Conservation (phyloP, 768 basidiomycete species). For the Mycena floridula region DNA sequence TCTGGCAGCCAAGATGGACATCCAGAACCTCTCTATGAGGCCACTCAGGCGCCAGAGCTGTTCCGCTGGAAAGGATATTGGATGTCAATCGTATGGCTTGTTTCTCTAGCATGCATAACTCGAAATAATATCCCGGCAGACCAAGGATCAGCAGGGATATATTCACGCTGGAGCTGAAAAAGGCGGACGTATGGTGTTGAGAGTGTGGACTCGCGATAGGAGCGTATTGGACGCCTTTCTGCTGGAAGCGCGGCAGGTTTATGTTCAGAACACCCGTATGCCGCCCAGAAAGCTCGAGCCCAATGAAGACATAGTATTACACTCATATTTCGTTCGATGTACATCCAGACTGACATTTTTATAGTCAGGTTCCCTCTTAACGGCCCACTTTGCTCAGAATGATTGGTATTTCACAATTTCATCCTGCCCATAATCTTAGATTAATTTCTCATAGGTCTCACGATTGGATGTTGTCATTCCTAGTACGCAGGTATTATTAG, state of each 20-base stretch:
- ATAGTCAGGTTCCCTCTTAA: slow-evolving; percentile 15
- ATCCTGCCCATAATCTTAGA: no score
- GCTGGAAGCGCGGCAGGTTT: slow-evolving; percentile 11
- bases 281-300: slow-evolving; percentile 11
- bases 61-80: not conserved
- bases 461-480: slow-evolving; percentile 22
- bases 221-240: slow-evolving; percentile 13
- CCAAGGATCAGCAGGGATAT: not conserved
- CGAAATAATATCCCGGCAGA: not conserved
- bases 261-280: slow-evolving; percentile 3
- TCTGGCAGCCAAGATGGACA: not conserved
- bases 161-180: not conserved
- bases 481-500: slow-evolving; percentile 8
- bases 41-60: not conserved
- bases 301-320: slow-evolving; percentile 8
- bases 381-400: slow-evolving; percentile 16
- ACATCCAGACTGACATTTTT: not conserved
- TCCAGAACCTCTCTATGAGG: not conserved
- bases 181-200: not conserved
- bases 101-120: not conserved
- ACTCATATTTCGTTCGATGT: not conserved
- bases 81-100: not conserved
- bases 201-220: slow-evolving; percentile 12
- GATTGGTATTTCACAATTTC: no score
- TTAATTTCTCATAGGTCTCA: no score